Conservation (phyloP, 1,284 basidiomycete genomes). For the Paramarasmius palmivorus region DNA sequence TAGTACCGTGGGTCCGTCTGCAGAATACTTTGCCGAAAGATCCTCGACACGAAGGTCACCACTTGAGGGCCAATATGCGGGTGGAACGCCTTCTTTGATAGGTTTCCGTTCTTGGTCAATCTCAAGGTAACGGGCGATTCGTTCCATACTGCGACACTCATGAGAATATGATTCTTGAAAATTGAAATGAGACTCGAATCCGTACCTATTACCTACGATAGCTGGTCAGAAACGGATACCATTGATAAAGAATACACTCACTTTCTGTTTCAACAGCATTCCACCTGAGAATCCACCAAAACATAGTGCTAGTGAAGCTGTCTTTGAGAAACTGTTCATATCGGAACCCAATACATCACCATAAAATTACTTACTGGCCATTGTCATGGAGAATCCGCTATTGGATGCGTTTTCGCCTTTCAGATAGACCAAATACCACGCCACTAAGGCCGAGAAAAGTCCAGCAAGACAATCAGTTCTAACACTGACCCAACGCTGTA, state of each 20-base stretch:
- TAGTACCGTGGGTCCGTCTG: constrained; percentile 41
- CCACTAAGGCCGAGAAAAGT: constrained; percentile 53
- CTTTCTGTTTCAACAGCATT: too few species aligned
- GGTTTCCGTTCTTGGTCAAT: constrained; percentile 56
- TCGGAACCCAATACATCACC: not conserved
- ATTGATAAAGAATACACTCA: too few species aligned
- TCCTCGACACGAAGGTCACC: constrained; percentile 57
- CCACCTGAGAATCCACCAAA: too few species aligned
- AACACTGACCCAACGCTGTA: constrained; percentile 61
- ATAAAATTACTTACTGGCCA: not conserved
- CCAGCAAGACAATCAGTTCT: constrained; percentile 53
- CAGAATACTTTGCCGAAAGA: constrained; percentile 46
- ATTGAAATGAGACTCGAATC: not conserved
- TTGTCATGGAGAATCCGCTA: constrained; percentile 33
- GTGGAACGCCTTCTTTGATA: constrained; percentile 44
- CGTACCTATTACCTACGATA: constrained; percentile 20
- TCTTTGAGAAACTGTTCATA: not conserved
- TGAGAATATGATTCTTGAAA: constrained; percentile 4
- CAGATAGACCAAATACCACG: constrained; percentile 53
- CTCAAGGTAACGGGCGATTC: constrained; percentile 57
- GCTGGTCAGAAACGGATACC: too few species aligned
- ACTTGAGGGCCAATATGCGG: constrained; percentile 69
- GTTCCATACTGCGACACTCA: constrained; percentile 44
- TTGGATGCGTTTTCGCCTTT: constrained; percentile 42
- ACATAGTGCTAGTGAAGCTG: too few species aligned